Conservation (phyloP, 768 basidiomycete genomes). For the Calocybe gangraenosa region DNA sequence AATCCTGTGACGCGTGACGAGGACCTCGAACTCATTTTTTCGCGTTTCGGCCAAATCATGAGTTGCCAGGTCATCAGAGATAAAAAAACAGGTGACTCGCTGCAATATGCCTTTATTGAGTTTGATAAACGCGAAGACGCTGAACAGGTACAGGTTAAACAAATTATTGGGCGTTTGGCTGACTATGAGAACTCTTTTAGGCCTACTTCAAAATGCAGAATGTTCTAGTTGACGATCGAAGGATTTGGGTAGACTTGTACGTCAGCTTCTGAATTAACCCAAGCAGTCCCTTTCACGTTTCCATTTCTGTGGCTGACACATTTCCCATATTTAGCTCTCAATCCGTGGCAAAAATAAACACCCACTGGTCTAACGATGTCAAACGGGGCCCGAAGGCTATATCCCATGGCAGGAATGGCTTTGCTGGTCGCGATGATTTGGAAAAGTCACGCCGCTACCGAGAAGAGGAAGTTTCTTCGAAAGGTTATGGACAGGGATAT, state of each 20-base stretch:
- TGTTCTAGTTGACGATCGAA: constrained; percentile 92
- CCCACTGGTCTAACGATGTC: constrained; percentile 76
- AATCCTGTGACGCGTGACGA: constrained; percentile 95
- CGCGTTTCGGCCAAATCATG: constrained; percentile 91
- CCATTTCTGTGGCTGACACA: constrained; percentile 13
- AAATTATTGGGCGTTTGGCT: constrained; percentile 1
- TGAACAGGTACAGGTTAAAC: constrained; percentile 61
- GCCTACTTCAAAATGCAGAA: constrained; percentile 99
- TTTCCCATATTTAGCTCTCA: constrained; percentile 60
- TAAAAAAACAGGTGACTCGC: constrained; percentile 90
- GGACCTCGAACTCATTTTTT: constrained; percentile 96
- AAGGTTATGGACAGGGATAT: constrained; percentile 41
- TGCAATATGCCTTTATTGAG: constrained; percentile 99
- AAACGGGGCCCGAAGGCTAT: constrained; percentile 39
- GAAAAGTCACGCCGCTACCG: constrained; percentile 71
- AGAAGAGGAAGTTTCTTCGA: constrained; percentile 27
- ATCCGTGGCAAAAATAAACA: constrained; percentile 88
- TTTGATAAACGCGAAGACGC: constrained; percentile 93
- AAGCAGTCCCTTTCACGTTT: not conserved
- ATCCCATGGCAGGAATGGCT: constrained; percentile 37
- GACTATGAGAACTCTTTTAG: constrained; percentile 29
- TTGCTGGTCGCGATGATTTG: constrained; percentile 72
- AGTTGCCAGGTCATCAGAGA: constrained; percentile 97
- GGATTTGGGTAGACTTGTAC: constrained; percentile 99
- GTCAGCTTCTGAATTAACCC: too few relatives aligned